A percentile compares a stretch with the other conserved stretches of the same genome.
Evolutionary conservation across 306 rosid species (phyloP).

Genomic region (Fagus sylvatica): DNA sequence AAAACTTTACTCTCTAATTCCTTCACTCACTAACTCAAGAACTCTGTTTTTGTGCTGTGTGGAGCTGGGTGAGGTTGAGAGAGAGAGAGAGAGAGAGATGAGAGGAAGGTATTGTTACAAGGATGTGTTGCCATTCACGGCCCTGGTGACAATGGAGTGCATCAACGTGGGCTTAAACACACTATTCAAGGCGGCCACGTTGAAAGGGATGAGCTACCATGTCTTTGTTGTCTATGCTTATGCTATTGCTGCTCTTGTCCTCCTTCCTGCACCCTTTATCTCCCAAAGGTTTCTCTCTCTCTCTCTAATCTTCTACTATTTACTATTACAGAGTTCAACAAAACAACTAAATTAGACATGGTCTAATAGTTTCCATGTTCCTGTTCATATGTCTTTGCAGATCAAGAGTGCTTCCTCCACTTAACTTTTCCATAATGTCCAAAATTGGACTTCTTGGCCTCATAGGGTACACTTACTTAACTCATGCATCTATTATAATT

Average conservation of each 20-base stretch:
- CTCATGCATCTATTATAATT: not conserved
- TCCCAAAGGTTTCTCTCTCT: slow-evolving; percentile 43
- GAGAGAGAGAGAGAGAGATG: slow-evolving; percentile 23
- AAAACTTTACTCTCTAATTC: no score
- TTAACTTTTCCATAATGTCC: slow-evolving; percentile 52
- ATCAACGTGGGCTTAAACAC: slow-evolving; percentile 67
- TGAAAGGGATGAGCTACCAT: slow-evolving; percentile 68
- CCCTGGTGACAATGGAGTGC: slow-evolving; percentile 66
- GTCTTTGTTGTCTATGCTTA: slow-evolving; percentile 81
- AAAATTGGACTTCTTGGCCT: slow-evolving; percentile 71
- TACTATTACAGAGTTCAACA: not conserved
- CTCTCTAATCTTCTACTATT: not conserved
- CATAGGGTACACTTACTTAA: slow-evolving; percentile 49
- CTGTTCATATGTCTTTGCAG: slow-evolving; percentile 27
- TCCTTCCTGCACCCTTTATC: slow-evolving; percentile 66
- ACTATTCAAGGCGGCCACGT: slow-evolving; percentile 82
- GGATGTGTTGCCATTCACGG: slow-evolving; percentile 57
- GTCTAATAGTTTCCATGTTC: slow-evolving; percentile 4
- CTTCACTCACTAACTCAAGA: no score
- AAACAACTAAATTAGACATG: not conserved
- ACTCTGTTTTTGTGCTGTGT: not conserved
- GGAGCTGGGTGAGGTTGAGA: not conserved
- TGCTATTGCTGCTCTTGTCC: slow-evolving; percentile 56
- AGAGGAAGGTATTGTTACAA: slow-evolving; percentile 36
- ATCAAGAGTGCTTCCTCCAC: slow-evolving; percentile 71